Conservation (phyloP, 2,329 filamentous ascomycete species). For the Curvularia eragrostidis region DNA sequence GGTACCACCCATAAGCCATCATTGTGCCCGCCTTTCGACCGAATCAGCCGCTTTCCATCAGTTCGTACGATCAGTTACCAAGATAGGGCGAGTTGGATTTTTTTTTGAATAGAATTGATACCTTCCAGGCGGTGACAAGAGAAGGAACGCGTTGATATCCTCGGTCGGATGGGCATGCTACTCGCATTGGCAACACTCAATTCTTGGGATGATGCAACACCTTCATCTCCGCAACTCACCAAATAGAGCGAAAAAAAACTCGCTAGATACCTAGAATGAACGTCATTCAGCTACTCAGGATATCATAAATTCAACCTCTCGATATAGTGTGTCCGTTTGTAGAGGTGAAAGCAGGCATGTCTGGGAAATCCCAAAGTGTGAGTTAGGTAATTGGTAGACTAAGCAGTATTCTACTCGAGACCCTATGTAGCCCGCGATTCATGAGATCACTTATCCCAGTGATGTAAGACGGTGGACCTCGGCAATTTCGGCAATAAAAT, state of each 20-base stretch:
- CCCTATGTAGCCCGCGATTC: too few species aligned
- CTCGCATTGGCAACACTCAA: neutral
- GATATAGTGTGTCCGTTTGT: neutral
- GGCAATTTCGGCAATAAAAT: neutral
- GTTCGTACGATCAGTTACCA: neutral
- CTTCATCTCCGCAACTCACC: neutral
- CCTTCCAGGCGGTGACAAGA: too few species aligned
- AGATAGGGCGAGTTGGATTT: neutral
- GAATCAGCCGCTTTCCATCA: neutral
- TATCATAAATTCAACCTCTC: neutral
- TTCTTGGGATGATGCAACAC: neutral
- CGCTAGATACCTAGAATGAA: too few species aligned
- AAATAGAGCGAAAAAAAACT: neutral
- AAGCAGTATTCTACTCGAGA: too few species aligned
- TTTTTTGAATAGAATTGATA: neutral
- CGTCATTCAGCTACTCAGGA: neutral
- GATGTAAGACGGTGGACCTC: neutral
- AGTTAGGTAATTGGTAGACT: too few species aligned
- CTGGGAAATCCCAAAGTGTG: neutral
- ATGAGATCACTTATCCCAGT: neutral
- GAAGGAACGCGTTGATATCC: too few species aligned
- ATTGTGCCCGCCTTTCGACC: neutral
- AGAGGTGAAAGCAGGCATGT: neutral
- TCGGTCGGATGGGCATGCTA: neutral
- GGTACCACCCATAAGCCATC: slow-evolving; percentile 2